phyloP scores from a whole-genome alignment of 306 rosid genomes.

The Inga oerstediana region DNA sequence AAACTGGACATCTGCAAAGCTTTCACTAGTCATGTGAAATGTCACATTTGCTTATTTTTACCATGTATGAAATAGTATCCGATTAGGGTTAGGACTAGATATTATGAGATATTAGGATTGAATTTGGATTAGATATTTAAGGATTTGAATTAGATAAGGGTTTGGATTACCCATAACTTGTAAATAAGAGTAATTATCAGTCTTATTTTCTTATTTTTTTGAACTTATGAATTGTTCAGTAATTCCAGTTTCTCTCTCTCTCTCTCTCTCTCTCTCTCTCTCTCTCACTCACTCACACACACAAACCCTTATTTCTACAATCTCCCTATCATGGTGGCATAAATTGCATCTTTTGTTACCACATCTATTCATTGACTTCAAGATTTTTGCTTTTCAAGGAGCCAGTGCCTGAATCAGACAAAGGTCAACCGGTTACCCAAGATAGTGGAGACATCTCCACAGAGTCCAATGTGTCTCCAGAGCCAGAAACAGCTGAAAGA shows the following conservation, averaged over 20 bases:
- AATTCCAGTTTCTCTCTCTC: too few relatives aligned
- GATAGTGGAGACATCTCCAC: constrained; percentile 64
- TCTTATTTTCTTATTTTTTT: neutral
- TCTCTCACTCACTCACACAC: too few relatives aligned
- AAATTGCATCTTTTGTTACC: neutral
- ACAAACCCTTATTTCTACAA: too few relatives aligned
- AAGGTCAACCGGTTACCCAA: constrained; percentile 54
- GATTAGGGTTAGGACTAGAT: too few relatives aligned
- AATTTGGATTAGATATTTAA: too few relatives aligned
- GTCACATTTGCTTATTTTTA: neutral
- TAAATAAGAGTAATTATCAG: too few relatives aligned
- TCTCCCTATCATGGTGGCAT: neutral
- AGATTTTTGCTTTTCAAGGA: constrained; percentile 53
- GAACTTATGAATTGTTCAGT: too few relatives aligned
- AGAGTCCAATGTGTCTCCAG: constrained; percentile 59
- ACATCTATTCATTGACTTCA: constrained; percentile 36
- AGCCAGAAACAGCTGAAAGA: constrained; percentile 64
- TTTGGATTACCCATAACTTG: neutral
- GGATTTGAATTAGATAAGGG: neutral
- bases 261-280: too few relatives aligned
- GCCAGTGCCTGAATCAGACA: constrained; percentile 69
- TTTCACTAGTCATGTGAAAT: neutral
- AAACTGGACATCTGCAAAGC: neutral
- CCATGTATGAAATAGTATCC: neutral
- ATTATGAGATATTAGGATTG: neutral